Conservation (phyloP, 2,329 filamentous ascomycete genomes). For the Aspergillus pseudotamarii region DNA sequence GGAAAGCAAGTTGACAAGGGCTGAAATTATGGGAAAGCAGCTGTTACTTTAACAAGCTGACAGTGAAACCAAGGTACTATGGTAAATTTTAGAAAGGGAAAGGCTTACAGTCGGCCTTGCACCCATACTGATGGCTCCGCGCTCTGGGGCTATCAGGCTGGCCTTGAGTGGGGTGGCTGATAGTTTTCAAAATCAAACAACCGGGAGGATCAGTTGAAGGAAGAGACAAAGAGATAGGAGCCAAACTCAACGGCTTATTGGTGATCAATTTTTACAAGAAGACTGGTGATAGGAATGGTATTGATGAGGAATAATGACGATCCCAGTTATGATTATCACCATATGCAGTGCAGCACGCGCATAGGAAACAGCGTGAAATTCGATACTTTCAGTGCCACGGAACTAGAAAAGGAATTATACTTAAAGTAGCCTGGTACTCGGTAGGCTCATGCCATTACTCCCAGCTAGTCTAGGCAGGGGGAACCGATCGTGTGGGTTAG, state of each 20-base stretch:
- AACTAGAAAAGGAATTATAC: constrained; percentile 4
- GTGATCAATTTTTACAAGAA: background rate
- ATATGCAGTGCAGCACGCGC: background rate
- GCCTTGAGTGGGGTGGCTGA: constrained; percentile 14
- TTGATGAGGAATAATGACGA: background rate
- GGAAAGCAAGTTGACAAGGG: background rate
- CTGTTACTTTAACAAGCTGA: constrained; percentile 1
- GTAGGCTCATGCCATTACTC: constrained; percentile 3
- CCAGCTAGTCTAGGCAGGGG: constrained; percentile 2
- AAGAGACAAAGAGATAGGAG: background rate
- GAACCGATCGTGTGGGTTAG: constrained; percentile 4
- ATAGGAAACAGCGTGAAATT: background rate
- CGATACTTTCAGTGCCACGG: background rate
- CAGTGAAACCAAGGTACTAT: background rate
- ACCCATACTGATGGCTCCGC: constrained; percentile 15
- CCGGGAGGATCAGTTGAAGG: constrained; percentile 9
- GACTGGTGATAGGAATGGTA: background rate
- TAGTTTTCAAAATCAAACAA: constrained; percentile 5
- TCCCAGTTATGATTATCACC: background rate
- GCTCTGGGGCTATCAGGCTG: constrained; percentile 9
- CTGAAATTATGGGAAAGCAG: background rate
- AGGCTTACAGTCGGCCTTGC: constrained; percentile 20
- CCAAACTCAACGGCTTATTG: background rate
- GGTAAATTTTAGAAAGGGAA: constrained; percentile 2
- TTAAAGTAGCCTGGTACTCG: constrained; percentile 1